Evolutionary conservation across 768 basidiomycete species (phyloP), one percentile per base, ranked within the genome.

Genomic region (Coprinopsis marcescibilis): DNA sequence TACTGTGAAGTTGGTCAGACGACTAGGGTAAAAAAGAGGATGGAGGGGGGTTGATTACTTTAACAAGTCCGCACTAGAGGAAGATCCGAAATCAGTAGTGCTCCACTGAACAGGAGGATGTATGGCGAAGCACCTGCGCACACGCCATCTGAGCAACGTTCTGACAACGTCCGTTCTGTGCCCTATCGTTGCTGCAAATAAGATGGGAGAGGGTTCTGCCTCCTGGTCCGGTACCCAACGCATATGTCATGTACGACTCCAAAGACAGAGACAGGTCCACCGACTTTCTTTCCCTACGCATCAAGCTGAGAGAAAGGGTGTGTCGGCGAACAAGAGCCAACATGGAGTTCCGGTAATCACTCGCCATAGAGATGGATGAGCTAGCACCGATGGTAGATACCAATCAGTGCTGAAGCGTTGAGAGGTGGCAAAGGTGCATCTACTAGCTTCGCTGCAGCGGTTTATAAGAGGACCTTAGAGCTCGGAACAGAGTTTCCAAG

Each of bases 201-300:
- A 43, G 7, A 17, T 43, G 30, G 41, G 8, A 27, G 26, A 43
- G n/a, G 19, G 41, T n/a, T 30, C 41, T 8, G n/a, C 41, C 41
- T 4, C 26, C 17, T 4, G 26, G 12, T 4, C 52, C 52, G 29
- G 64, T 62, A 3, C 65, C 64, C 14, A 67, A 39, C 15, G 63
- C 59, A 50, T 61, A 63, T 3, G 62, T 57, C 54, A 61, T 55
- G 39, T 54, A 60, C 2, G 50, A 50, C 43, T 63, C 61, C 20
- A 65, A 45, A 3, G 59, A 55, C 20, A 53, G 43, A 3, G 59
- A 55, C 20, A 53, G 43, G 5, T 40, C 43, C 27, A 51, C 54
- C 13, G 43, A 34, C 30, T 46, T 49, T 20, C 30, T 36, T 27
- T 51, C 39, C 26, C 29, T 24, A 32, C 45, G 43, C 34, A 38